Evolutionary conservation across 768 basidiomycete genomes (phyloP).

Genomic region (Boletus pseudopeckii): DNA sequence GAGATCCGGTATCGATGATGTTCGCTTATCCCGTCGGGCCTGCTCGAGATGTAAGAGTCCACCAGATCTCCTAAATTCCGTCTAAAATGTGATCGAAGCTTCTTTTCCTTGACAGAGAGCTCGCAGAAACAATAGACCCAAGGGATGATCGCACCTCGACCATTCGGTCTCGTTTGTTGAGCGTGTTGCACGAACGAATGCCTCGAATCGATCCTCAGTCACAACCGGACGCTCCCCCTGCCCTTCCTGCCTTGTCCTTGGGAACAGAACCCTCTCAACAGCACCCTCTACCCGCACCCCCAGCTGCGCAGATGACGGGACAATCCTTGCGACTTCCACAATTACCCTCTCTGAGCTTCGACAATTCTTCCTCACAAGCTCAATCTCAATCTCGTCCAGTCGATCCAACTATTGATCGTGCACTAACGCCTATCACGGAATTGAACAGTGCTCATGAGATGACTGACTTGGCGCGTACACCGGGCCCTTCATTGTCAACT

Average conservation of each 20-base stretch:
- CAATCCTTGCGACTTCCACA: slow-evolving; percentile 36
- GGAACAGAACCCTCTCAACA: slow-evolving; percentile 21
- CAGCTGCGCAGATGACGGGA: slow-evolving; percentile 7
- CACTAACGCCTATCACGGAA: slow-evolving; percentile 70
- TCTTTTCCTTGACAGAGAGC: slow-evolving; percentile 84
- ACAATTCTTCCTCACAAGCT: slow-evolving; percentile 17
- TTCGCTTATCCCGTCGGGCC: slow-evolving; percentile 92
- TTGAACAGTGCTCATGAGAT: slow-evolving; percentile 32
- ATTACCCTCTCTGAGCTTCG: slow-evolving; percentile 60
- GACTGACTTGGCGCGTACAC: slow-evolving; percentile 16
- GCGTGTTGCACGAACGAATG: slow-evolving; percentile 65
- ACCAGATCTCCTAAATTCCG: background rate
- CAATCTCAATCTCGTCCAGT: slow-evolving; percentile 16
- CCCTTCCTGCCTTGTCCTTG: slow-evolving; percentile 18
- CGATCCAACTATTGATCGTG: slow-evolving; percentile 27
- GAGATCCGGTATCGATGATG: slow-evolving; percentile 79
- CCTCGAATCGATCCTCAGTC: slow-evolving; percentile 33
- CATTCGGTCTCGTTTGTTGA: slow-evolving; percentile 59
- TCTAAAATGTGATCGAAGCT: slow-evolving; percentile 43
- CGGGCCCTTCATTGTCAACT: slow-evolving; percentile 12
- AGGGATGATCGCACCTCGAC: slow-evolving; percentile 73
- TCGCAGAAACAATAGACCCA: slow-evolving; percentile 74
- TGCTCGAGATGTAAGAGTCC: slow-evolving; percentile 66
- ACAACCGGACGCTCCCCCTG: slow-evolving; percentile 8
- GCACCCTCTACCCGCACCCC: slow-evolving; percentile 26